Evolutionary conservation across 768 basidiomycete genomes (phyloP).

Genomic region (Lepiota subincarnata): DNA sequence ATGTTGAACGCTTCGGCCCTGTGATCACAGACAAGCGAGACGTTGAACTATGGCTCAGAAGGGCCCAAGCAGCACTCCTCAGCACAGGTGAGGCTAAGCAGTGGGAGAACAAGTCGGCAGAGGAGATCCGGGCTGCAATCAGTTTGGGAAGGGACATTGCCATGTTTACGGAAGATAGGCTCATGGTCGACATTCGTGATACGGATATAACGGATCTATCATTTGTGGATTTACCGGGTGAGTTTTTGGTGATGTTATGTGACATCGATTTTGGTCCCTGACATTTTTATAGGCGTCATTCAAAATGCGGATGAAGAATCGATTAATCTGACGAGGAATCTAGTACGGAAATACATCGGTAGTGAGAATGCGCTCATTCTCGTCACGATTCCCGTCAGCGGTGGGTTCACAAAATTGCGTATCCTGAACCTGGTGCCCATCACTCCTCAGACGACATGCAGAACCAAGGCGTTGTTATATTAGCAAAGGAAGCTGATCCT

Average conservation of each 20-base stretch:
- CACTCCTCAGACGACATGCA: slow-evolving; percentile 57
- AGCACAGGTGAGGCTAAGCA: slow-evolving; percentile 17
- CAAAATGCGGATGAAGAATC: slow-evolving; percentile 41
- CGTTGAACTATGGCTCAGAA: slow-evolving; percentile 51
- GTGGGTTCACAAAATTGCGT: slow-evolving; percentile 25
- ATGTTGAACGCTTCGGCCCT: slow-evolving; percentile 34
- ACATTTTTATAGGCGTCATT: slow-evolving; percentile 43
- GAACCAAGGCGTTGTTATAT: slow-evolving; percentile 52
- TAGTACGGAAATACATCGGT: slow-evolving; percentile 46
- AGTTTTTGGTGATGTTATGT: slow-evolving; percentile 12
- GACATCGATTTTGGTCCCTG: slow-evolving; percentile 17
- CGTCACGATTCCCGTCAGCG: slow-evolving; percentile 62
- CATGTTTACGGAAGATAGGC: slow-evolving; percentile 47
- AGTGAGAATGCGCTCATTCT: slow-evolving; percentile 57
- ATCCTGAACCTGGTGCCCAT: background rate
- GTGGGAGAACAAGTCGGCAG: slow-evolving; percentile 8
- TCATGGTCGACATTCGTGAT: slow-evolving; percentile 43
- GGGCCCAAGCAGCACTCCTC: slow-evolving; percentile 58
- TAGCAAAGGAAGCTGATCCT: slow-evolving; percentile 53
- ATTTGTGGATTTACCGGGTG: slow-evolving; percentile 55
- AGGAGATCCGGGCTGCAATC: slow-evolving; percentile 11
- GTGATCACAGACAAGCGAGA: slow-evolving; percentile 32
- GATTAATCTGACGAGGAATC: slow-evolving; percentile 40
- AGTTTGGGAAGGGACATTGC: background rate
- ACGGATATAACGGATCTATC: slow-evolving; percentile 42